phyloP scores from a whole-genome alignment of 176 grass and related monocot species.

The Ensete glaucum region DNA sequence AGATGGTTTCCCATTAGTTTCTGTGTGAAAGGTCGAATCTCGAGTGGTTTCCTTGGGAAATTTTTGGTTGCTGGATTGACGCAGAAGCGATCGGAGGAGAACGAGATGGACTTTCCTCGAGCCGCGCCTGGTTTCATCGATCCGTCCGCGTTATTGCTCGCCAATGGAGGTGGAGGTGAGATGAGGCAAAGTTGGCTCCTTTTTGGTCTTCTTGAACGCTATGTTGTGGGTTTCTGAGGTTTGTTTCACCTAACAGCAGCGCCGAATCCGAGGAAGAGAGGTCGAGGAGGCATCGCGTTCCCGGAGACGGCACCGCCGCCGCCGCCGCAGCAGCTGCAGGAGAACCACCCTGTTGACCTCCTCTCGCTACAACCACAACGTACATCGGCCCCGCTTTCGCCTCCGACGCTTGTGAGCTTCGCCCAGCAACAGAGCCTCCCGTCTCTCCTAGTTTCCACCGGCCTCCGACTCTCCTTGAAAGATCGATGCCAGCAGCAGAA shows the following conservation, averaged over 20 bases:
- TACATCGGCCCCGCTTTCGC: not conserved
- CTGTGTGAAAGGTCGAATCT: not conserved
- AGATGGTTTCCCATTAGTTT: not conserved
- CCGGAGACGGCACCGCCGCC: not conserved
- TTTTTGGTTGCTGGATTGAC: slow-evolving; percentile 1
- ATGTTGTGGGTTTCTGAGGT: not conserved
- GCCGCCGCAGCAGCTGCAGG: not conserved
- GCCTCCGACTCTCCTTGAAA: slow-evolving; percentile 11
- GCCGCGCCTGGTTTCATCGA: not conserved
- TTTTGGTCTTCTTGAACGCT: not conserved
- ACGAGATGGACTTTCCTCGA: slow-evolving; percentile 11
- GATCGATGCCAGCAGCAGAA: slow-evolving; percentile 4
- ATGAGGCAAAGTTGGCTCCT: slow-evolving; percentile 12
- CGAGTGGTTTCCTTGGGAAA: not conserved
- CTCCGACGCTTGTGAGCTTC: slow-evolving; percentile 4
- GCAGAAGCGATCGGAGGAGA: slow-evolving; percentile 3
- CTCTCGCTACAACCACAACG: slow-evolving; percentile 3
- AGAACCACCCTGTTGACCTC: not conserved
- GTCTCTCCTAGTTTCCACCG: slow-evolving; percentile 9
- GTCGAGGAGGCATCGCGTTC: not conserved
- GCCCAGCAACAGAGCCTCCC: slow-evolving; percentile 3
- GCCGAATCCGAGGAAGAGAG: slow-evolving; percentile 15
- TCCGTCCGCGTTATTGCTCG: not conserved
- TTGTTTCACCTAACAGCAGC: not conserved
- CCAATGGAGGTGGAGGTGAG: slow-evolving; percentile 16